These are phyloP conservation scores for Euphorbia pulcherrima DNA, from an alignment of 345 rosid species.

Conservation along the genomic window DNA sequence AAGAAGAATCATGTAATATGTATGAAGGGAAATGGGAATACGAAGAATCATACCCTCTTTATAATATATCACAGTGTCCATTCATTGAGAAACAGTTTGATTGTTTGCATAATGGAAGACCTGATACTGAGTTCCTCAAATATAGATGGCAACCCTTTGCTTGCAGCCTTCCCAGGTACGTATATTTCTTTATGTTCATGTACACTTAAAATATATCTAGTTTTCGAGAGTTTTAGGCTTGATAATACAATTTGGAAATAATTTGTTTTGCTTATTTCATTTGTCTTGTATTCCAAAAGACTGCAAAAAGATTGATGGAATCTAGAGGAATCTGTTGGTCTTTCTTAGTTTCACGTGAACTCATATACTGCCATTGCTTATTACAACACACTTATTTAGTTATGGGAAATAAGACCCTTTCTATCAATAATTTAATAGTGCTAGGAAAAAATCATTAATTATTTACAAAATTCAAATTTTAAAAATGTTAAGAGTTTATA, in stretches of 20 bases:
- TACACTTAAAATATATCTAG: too few species aligned
- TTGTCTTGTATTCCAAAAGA: neutral
- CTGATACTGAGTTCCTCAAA: slow-evolving; percentile 38
- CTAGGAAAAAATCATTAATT: too few species aligned
- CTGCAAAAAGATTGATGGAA: neutral
- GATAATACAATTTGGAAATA: too few species aligned
- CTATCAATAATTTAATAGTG: too few species aligned
- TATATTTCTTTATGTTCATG: neutral
- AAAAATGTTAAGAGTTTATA: too few species aligned
- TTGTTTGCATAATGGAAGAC: slow-evolving; percentile 44
- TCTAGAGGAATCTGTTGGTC: neutral
- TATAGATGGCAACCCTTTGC: slow-evolving; percentile 50
- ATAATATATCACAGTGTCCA: slow-evolving; percentile 34
- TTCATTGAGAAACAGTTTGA: slow-evolving; percentile 43
- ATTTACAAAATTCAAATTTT: too few species aligned
- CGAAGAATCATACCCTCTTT: slow-evolving; percentile 38
- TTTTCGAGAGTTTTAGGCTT: too few species aligned
- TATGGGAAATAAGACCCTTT: neutral
- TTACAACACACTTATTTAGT: too few species aligned
- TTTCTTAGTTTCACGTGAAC: too few species aligned
- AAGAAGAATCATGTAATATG: slow-evolving; percentile 20
- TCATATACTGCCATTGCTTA: too few species aligned
- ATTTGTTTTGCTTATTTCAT: neutral
- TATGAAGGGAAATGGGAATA: slow-evolving; percentile 42
- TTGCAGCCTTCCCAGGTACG: slow-evolving; percentile 49